A percentile compares a stretch with the other conserved stretches of the same genome.
Evolutionary conservation across 1,139 yeast genomes (phyloP).

Genomic region (Zygosaccharomyces pseudobailii): DNA sequence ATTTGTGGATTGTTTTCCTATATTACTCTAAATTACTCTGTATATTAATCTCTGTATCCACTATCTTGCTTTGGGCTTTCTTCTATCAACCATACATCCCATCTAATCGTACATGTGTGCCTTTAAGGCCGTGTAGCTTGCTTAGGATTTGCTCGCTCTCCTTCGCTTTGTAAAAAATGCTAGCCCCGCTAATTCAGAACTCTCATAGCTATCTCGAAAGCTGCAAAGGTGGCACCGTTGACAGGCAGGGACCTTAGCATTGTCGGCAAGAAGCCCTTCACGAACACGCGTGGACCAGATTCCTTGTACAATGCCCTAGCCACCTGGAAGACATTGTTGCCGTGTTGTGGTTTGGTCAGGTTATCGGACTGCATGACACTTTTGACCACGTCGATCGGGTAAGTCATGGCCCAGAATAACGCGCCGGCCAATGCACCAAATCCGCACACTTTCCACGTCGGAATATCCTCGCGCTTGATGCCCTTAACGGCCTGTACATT

Average conservation of each 20-base stretch:
- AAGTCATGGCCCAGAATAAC: constrained; percentile 73
- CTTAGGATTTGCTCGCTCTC: neutral
- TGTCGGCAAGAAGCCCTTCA: constrained; percentile 86
- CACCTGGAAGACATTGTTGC: constrained; percentile 44
- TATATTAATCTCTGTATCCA: neutral
- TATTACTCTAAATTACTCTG: neutral
- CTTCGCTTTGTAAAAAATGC: neutral
- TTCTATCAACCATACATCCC: neutral
- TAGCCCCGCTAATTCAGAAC: neutral
- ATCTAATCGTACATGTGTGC: neutral
- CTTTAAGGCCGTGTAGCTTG: neutral
- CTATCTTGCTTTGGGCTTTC: neutral
- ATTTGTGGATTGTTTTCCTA: neutral
- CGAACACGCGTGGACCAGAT: constrained; percentile 70
- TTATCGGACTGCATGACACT: constrained; percentile 83
- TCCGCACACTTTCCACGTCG: constrained; percentile 77
- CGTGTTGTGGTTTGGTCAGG: constrained; percentile 43
- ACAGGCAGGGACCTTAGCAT: constrained; percentile 95
- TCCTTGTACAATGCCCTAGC: constrained; percentile 47
- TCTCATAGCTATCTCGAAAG: constrained; percentile 84
- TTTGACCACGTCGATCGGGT: constrained; percentile 83
- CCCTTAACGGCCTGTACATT: constrained; percentile 48
- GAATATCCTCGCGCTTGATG: constrained; percentile 58
- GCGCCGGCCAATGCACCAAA: constrained; percentile 87
- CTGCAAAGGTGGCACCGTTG: constrained; percentile 91